Evolutionary conservation across 345 rosid genomes (phyloP).

Genomic region (Streptanthus diversifolius): DNA sequence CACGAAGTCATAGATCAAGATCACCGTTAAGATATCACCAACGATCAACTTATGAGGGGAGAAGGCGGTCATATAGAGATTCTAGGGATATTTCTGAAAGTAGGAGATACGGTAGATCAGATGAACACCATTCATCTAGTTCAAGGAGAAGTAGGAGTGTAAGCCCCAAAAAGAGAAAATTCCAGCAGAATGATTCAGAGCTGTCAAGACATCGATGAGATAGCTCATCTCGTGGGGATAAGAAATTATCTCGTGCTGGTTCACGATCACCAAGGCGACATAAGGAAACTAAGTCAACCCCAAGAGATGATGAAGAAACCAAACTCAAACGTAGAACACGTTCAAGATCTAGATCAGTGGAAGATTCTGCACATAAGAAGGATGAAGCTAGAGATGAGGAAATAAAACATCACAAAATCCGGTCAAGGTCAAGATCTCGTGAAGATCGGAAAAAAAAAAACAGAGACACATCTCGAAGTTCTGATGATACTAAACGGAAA

Average conservation of each 20-base stretch:
- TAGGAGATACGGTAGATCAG: conserved; percentile 61
- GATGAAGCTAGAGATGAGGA: conserved; percentile 42
- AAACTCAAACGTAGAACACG: conserved; percentile 43
- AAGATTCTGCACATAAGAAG: conserved; percentile 39
- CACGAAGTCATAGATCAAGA: conserved; percentile 63
- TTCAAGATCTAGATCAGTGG: conserved; percentile 61
- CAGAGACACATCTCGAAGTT: conserved; percentile 41
- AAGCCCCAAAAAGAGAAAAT: conserved; percentile 63
- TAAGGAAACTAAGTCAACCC: conserved; percentile 51
- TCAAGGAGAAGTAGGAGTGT: conserved; percentile 72
- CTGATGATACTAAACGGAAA: conserved; percentile 46
- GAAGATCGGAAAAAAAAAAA: conserved; percentile 40
- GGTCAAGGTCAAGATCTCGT: conserved; percentile 55
- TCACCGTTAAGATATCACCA: conserved; percentile 60
- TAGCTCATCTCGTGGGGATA: conserved; percentile 49
- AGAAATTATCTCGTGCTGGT: conserved; percentile 46
- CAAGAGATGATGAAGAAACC: conserved; percentile 45
- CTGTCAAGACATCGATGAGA: conserved; percentile 51
- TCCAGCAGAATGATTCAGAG: conserved; percentile 46
- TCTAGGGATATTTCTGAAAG: conserved; percentile 43
- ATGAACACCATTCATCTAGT: conserved; percentile 48
- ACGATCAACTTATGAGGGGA: conserved; percentile 56
- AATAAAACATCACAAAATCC: conserved; percentile 38
- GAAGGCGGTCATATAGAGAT: conserved; percentile 55
- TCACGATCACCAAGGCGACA: conserved; percentile 65